Percentiles rank a stretch among this genome's conserved stretches.
Conservation (phyloP, 1,284 basidiomycete genomes). For the Singerocomus inundabilis region DNA sequence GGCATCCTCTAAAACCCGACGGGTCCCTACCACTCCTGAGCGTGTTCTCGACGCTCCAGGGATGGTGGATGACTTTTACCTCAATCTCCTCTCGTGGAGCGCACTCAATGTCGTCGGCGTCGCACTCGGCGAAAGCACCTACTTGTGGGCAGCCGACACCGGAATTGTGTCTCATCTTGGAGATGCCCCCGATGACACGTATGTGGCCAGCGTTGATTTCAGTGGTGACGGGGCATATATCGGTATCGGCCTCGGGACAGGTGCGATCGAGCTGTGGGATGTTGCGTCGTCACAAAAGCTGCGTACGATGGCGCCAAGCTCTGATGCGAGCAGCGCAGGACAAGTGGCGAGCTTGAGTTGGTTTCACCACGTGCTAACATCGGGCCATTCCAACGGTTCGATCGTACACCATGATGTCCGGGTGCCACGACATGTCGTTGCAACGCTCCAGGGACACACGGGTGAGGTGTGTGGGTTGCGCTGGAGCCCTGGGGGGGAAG, state of each 20-base stretch:
- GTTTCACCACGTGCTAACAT: slow-evolving; percentile 83
- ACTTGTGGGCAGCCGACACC: slow-evolving; percentile 92
- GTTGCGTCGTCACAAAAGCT: slow-evolving; percentile 78
- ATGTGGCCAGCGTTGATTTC: slow-evolving; percentile 82
- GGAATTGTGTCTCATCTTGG: slow-evolving; percentile 85
- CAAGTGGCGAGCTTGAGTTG: slow-evolving; percentile 84
- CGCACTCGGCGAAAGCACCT: slow-evolving; percentile 78
- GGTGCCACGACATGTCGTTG: slow-evolving; percentile 82
- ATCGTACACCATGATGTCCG: slow-evolving; percentile 96
- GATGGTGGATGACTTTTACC: slow-evolving; percentile 95
- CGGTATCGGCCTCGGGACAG: slow-evolving; percentile 82
- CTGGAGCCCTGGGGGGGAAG: slow-evolving; percentile 82
- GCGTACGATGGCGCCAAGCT: slow-evolving; percentile 72
- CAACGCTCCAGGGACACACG: slow-evolving; percentile 83
- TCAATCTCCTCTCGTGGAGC: slow-evolving; percentile 93
- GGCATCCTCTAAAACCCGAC: slow-evolving; percentile 65
- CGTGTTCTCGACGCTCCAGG: slow-evolving; percentile 98
- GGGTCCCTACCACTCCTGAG: no score
- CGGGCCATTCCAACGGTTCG: slow-evolving; percentile 86
- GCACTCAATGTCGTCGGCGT: slow-evolving; percentile 85
- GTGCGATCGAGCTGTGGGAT: slow-evolving; percentile 97
- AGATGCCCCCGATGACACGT: slow-evolving; percentile 70
- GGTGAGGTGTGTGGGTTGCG: slow-evolving; percentile 87
- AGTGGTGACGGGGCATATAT: slow-evolving; percentile 87
- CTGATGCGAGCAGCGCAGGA: slow-evolving; percentile 36